These are phyloP conservation scores for Lepidium aucheri DNA, from an alignment of 345 rosid species.

Conservation along the genomic window DNA sequence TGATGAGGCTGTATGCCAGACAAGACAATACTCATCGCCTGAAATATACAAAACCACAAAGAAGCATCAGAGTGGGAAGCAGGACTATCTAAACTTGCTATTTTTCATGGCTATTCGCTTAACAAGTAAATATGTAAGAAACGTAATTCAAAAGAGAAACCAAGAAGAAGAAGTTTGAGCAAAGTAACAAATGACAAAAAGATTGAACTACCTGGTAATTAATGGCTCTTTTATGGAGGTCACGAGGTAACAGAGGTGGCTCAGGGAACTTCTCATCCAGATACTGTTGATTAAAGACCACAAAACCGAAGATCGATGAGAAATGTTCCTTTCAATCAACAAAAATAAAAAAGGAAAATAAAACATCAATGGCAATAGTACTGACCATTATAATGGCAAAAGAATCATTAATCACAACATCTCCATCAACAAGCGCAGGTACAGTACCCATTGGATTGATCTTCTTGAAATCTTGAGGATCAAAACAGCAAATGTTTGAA, in stretches of 20 bases:
- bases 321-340: neutral
- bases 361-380: neutral
- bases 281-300: conserved; percentile 34
- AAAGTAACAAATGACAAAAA: neutral
- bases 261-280: conserved; percentile 82
- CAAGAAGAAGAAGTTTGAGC: neutral
- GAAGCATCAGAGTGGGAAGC: neutral
- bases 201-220: conserved; percentile 48
- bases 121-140: neutral
- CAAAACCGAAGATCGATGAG: neutral
- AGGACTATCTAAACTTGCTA: neutral
- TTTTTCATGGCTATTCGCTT: neutral
- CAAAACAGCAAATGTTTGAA: neutral
- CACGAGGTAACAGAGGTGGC: conserved; percentile 53
- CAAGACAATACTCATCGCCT: conserved; percentile 71
- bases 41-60: neutral
- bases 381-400: conserved; percentile 52
- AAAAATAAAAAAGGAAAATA: too few species aligned
- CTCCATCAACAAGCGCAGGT: conserved; percentile 73
- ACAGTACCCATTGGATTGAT: conserved; percentile 79
- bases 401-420: conserved; percentile 57
- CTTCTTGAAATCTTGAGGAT: conserved; percentile 46
- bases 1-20: conserved; percentile 81
- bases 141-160: neutral
- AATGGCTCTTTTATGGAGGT: conserved; percentile 51